Percentiles rank a stretch among this genome's conserved stretches.
Conservation (phyloP, 2,329 filamentous ascomycete genomes). For the Endoconidiophora polonica region DNA sequence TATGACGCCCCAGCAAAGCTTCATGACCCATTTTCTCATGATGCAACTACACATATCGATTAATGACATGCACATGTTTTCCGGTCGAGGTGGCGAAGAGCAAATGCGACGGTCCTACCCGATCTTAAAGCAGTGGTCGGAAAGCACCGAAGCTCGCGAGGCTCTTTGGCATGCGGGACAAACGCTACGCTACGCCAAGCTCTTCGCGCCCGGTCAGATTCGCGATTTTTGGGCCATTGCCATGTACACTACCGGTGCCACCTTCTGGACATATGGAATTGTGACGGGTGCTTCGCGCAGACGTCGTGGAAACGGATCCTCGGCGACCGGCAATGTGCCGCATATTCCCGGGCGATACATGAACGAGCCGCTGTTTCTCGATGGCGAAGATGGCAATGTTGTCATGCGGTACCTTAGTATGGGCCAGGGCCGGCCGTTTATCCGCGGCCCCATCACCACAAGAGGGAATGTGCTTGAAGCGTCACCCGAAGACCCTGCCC, state of each 20-base stretch:
- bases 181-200: constrained; percentile 41
- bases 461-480: constrained; percentile 19
- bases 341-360: constrained; percentile 18
- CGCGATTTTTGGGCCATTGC: constrained; percentile 52
- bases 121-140: constrained; percentile 40
- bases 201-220: constrained; percentile 35
- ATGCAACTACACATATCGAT: constrained; percentile 49
- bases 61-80: constrained; percentile 50
- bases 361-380: constrained; percentile 33
- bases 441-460: constrained; percentile 21
- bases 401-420: constrained; percentile 40
- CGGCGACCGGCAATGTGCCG: constrained; percentile 14
- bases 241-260: constrained; percentile 50
- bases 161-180: constrained; percentile 54
- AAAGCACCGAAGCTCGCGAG: constrained; percentile 36
- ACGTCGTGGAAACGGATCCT: constrained; percentile 16
- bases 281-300: constrained; percentile 23
- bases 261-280: constrained; percentile 54
- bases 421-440: constrained; percentile 35
- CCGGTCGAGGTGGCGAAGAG: constrained; percentile 49
- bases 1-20: constrained; percentile 28
- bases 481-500: constrained; percentile 36
- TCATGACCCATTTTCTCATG: constrained; percentile 37
- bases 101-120: constrained; percentile 44
- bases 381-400: constrained; percentile 35